Evolutionary conservation across 1,139 yeast genomes (phyloP), one percentile per base, ranked within the genome.

Genomic region (Debaryomycetaceae sp.): DNA sequence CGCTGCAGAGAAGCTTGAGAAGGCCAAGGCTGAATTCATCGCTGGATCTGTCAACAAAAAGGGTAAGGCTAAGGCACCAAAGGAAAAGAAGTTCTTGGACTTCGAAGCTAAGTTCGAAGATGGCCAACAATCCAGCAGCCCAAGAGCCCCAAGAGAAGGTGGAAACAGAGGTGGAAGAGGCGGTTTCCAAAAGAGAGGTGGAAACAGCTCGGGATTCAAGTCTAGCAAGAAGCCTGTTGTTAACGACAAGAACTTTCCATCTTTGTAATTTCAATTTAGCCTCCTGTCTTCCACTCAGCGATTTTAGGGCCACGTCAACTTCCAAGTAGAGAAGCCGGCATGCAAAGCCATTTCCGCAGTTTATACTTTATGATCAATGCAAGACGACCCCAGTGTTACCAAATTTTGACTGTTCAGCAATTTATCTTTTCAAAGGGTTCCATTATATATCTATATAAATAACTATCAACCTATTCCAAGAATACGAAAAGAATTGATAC

Each of bases 51-150:
- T 69, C 55, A 65, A 70, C 61, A 85, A 83, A 79, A 75, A 76
- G 67, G 52, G 68, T 52, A 83, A 74, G 67, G 60, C 73, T 53
- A 84, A 83, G 75, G 72, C 79, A 46, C 73, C 68, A 59, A 84
- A 84, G 75, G 79, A 79, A 61, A 85, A 84, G 80, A 76, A 73
- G 59, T 71, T 71, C 64, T 75, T 85, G 62, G 87, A 83, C 51
- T 68, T 83, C 54, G 78, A 79, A 49, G 84, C 87, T 47, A 66
- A 75, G 42, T 83, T 83, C 58, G 73, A 81, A 50, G 88, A 82
- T 47, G 67, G 73, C 48, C 50, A 48, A 37, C 59, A 63, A 45
- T 8, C 26, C 26, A 22, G 11, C 26, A 11, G 11, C 4, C 51
- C 48, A 31, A 48, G 56, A 41, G 38, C 45, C 36, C 40, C 49